phyloP scores from a whole-genome alignment of 176 grass and related monocot species.

The Phragmites australis region DNA sequence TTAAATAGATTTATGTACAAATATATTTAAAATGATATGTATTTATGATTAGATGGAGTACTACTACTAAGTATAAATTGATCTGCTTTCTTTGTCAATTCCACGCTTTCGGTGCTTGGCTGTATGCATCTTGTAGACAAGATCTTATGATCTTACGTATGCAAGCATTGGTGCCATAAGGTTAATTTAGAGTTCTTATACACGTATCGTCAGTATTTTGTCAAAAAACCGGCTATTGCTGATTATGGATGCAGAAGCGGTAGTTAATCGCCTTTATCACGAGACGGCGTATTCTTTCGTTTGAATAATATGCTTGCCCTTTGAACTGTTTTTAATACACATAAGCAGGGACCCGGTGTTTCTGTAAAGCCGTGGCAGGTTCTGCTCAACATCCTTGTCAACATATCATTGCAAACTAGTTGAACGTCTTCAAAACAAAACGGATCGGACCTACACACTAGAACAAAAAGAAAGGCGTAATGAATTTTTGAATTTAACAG shows the following conservation, averaged over 20 bases:
- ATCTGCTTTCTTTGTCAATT: neutral
- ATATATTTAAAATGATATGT: no score
- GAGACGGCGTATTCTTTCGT: neutral
- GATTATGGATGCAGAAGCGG: neutral
- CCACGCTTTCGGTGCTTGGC: constrained; percentile 16
- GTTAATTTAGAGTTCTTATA: neutral
- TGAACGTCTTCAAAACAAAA: neutral
- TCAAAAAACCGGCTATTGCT: neutral
- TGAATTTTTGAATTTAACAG: neutral
- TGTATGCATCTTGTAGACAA: neutral
- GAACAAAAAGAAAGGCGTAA: neutral
- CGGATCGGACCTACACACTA: neutral
- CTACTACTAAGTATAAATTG: no score
- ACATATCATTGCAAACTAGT: constrained; percentile 9
- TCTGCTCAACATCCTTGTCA: constrained; percentile 13
- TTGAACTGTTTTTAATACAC: constrained; percentile 1
- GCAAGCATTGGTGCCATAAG: neutral
- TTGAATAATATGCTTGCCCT: constrained; percentile 29
- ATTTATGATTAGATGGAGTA: no score
- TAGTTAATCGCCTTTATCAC: neutral
- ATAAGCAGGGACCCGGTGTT: neutral
- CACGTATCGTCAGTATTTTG: neutral
- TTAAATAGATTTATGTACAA: no score
- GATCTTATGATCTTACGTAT: neutral
- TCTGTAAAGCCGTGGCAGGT: constrained; percentile 12